Conservation (phyloP, 306 rosid genomes). For the Pyrus communis region DNA sequence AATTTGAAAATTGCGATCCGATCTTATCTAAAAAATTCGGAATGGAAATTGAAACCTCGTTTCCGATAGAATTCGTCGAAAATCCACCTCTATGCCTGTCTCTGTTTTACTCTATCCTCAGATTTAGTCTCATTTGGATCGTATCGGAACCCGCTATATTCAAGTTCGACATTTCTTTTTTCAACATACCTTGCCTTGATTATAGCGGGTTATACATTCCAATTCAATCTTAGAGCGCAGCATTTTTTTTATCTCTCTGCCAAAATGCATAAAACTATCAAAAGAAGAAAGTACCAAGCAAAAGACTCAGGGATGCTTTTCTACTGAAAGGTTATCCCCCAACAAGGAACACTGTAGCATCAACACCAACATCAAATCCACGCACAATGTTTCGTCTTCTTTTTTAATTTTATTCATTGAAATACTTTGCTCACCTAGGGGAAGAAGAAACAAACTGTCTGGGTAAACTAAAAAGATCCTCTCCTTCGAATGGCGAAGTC, state of each 20-base stretch:
- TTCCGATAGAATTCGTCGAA: too few relatives aligned
- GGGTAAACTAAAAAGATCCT: constrained; percentile 87
- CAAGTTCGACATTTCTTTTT: neutral
- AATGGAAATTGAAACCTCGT: too few relatives aligned
- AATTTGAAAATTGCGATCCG: too few relatives aligned
- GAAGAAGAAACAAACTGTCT: constrained; percentile 97
- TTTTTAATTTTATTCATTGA: constrained; percentile 42
- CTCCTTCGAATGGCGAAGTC: constrained; percentile 96
- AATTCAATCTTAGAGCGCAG: neutral
- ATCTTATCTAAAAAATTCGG: too few relatives aligned
- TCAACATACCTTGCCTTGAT: neutral
- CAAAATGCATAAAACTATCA: neutral
- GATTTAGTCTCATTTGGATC: too few relatives aligned
- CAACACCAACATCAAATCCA: constrained; percentile 59
- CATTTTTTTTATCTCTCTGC: neutral
- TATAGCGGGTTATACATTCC: neutral
- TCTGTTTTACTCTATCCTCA: too few relatives aligned
- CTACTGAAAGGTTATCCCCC: constrained; percentile 37
- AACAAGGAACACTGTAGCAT: constrained; percentile 46
- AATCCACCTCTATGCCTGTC: too few relatives aligned
- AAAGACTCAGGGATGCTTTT: constrained; percentile 26
- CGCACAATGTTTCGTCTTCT: constrained; percentile 38
- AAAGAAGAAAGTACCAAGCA: neutral
- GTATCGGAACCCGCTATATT: neutral
- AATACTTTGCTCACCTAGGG: constrained; percentile 47